phyloP scores from a whole-genome alignment of 2,329 filamentous ascomycete genomes.

The Sporothrix brasiliensis region DNA sequence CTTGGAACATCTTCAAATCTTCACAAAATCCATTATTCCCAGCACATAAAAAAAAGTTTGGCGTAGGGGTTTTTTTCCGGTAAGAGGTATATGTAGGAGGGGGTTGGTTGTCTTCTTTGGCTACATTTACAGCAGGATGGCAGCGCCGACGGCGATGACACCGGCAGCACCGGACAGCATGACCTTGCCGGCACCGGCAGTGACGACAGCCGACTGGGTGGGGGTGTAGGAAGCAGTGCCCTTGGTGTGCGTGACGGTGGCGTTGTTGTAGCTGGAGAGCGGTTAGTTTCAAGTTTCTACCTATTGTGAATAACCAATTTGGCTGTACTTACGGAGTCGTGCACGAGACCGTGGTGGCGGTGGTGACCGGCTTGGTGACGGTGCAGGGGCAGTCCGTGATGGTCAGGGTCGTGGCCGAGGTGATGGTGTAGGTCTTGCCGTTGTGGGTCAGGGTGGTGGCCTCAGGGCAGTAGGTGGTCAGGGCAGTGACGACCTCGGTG shows the following conservation, averaged over 20 bases:
- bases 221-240: slow-evolving; percentile 41
- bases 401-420: slow-evolving; percentile 65
- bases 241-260: slow-evolving; percentile 45
- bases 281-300: slow-evolving; percentile 29
- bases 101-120: slow-evolving; percentile 22
- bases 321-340: slow-evolving; percentile 52
- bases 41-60: slow-evolving; percentile 29
- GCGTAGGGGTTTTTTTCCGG: slow-evolving; percentile 12
- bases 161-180: slow-evolving; percentile 62
- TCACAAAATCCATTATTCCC: slow-evolving; percentile 28
- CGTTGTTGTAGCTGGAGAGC: slow-evolving; percentile 46
- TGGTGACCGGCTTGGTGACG: slow-evolving; percentile 61
- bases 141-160: slow-evolving; percentile 62
- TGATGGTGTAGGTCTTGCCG: slow-evolving; percentile 69
- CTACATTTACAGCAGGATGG: slow-evolving; percentile 60
- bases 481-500: slow-evolving; percentile 67
- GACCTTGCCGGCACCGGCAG: slow-evolving; percentile 61
- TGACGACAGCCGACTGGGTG: slow-evolving; percentile 52
- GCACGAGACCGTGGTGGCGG: slow-evolving; percentile 57
- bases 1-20: slow-evolving; percentile 14
- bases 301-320: no score
- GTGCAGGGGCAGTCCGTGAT: slow-evolving; percentile 70
- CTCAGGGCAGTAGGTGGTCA: slow-evolving; percentile 73
- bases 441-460: slow-evolving; percentile 66
- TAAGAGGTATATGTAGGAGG: background rate